phyloP scores from a whole-genome alignment of 2,329 filamentous ascomycete species.

The Leptodontidium sp. region DNA sequence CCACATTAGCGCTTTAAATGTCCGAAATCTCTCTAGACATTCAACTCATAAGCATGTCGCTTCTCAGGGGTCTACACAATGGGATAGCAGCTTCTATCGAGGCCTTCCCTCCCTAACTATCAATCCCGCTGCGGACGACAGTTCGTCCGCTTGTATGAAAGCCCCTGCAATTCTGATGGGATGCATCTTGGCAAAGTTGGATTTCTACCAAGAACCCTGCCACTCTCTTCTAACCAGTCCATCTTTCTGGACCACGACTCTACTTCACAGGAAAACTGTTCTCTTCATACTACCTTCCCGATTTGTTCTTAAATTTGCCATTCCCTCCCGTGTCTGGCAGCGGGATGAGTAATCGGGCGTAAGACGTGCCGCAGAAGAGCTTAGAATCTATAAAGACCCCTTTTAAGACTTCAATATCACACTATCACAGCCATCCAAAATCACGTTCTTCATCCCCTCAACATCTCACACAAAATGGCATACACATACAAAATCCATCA shows the following conservation, averaged over 20 bases:
- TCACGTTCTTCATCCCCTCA: constrained; percentile 22
- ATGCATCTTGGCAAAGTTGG: no score
- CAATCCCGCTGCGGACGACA: no score
- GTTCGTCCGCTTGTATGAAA: no score
- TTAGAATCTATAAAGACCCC: background rate
- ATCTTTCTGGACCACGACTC: no score
- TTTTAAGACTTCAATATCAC: background rate
- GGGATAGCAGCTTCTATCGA: no score
- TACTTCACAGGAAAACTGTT: no score
- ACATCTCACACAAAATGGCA: constrained; percentile 25
- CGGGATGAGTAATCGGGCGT: constrained; percentile 6
- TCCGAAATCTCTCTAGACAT: background rate
- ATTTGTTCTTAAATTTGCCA: background rate
- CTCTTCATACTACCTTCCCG: background rate
- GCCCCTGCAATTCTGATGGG: no score
- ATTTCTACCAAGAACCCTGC: no score
- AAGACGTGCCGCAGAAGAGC: background rate
- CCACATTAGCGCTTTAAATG: background rate
- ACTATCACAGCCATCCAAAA: background rate
- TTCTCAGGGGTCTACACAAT: no score
- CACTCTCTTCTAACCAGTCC: no score
- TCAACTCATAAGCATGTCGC: background rate
- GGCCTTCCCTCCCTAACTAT: no score
- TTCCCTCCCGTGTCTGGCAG: background rate
- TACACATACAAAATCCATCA: constrained; percentile 37